phyloP scores from a whole-genome alignment of 805 yeast genomes.

The Schwanniomyces polymorphus region DNA sequence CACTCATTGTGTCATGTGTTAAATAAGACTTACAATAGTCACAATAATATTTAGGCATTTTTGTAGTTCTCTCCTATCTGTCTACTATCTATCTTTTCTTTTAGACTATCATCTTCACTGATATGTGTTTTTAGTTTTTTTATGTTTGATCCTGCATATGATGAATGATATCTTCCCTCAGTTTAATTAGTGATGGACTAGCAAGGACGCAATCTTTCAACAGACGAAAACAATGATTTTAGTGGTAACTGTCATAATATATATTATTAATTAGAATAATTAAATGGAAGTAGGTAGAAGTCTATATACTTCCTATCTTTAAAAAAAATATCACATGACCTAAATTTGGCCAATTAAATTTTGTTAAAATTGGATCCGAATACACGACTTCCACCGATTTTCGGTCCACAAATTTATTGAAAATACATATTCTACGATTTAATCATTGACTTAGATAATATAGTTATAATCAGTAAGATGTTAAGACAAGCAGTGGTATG shows the following conservation, averaged over 20 bases:
- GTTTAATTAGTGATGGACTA: too few relatives aligned
- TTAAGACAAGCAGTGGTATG: conserved; percentile 45
- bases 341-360: conserved; percentile 7
- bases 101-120: background rate
- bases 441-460: background rate
- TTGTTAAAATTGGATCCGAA: background rate
- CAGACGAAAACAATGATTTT: too few relatives aligned
- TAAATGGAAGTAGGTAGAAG: background rate
- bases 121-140: too few relatives aligned
- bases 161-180: too few relatives aligned
- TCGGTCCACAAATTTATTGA: conserved; percentile 6
- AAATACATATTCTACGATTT: background rate
- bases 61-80: background rate
- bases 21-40: conserved; percentile 81
- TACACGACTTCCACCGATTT: conserved; percentile 9
- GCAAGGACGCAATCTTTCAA: too few relatives aligned
- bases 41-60: conserved; percentile 75
- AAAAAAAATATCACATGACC: conserved; percentile 4
- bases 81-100: too few relatives aligned
- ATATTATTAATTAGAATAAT: background rate
- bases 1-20: conserved; percentile 88
- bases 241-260: too few relatives aligned
- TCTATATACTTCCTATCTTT: background rate
- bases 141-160: too few relatives aligned
- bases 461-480: conserved; percentile 18